Evolutionary conservation across 2,329 filamentous ascomycete species (phyloP).

Genomic region (Nemania sp.): DNA sequence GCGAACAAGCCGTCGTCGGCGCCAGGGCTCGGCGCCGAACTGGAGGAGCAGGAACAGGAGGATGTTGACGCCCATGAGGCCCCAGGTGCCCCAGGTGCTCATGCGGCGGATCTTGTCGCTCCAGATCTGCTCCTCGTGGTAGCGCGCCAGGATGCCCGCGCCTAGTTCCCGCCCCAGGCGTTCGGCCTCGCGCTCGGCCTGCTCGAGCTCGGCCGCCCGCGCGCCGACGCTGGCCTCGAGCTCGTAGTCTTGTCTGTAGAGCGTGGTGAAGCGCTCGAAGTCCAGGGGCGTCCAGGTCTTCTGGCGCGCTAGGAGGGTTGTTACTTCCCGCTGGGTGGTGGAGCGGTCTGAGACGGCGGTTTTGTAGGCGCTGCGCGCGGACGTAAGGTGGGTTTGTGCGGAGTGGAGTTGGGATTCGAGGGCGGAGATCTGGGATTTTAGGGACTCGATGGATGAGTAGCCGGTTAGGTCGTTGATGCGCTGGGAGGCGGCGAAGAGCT

Average conservation of each 20-base stretch:
- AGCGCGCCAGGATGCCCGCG: constrained; percentile 86
- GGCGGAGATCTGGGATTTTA: constrained; percentile 81
- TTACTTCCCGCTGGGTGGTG: constrained; percentile 94
- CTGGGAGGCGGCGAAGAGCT: constrained; percentile 85
- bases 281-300: constrained; percentile 89
- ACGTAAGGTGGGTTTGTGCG: constrained; percentile 74
- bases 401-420: constrained; percentile 70
- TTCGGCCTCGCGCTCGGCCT: constrained; percentile 84
- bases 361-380: constrained; percentile 81
- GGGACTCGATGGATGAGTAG: constrained; percentile 88
- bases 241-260: constrained; percentile 92
- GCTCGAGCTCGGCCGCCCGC: constrained; percentile 75
- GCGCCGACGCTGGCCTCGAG: constrained; percentile 87
- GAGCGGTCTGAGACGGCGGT: constrained; percentile 85
- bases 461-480: constrained; percentile 94
- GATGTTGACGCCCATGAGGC: constrained; percentile 96
- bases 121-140: constrained; percentile 99
- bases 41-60: constrained; percentile 87
- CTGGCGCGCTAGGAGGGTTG: constrained; percentile 91
- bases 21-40: constrained; percentile 93
- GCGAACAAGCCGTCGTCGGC: constrained; percentile 80
- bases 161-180: constrained; percentile 80
- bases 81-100: constrained; percentile 98
- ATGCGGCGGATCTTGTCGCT: constrained; percentile 96
- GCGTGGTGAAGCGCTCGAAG: constrained; percentile 91